These are phyloP conservation scores for Aaosphaeria pasadenensis DNA, from an alignment of 2,329 filamentous ascomycete genomes.

Conservation along the genomic window DNA sequence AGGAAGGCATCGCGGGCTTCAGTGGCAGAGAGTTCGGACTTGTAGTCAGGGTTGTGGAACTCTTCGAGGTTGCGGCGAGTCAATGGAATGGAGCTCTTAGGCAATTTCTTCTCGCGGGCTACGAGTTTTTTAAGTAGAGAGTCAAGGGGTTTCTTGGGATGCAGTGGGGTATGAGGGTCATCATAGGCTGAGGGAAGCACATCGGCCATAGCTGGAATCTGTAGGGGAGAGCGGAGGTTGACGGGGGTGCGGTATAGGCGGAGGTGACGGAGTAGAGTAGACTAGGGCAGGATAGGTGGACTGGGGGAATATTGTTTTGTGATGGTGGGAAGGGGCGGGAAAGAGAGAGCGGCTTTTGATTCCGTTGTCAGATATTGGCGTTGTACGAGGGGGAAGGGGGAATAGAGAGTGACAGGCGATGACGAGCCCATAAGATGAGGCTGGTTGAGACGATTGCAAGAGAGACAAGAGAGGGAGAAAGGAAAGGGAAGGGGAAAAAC, in stretches of 20 bases:
- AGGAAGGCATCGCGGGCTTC: slow-evolving; percentile 58
- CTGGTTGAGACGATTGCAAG: too few species aligned
- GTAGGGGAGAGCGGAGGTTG: not conserved
- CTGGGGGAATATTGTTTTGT: too few species aligned
- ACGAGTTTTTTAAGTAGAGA: slow-evolving; percentile 16
- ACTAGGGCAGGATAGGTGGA: too few species aligned
- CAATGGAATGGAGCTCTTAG: slow-evolving; percentile 22
- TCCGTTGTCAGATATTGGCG: slow-evolving; percentile 11
- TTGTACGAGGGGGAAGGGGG: too few species aligned
- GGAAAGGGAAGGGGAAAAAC: not conserved
- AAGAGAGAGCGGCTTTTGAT: slow-evolving; percentile 23
- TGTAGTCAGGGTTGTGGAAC: slow-evolving; percentile 24
- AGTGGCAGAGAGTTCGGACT: not conserved
- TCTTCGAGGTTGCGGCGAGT: slow-evolving; percentile 26
- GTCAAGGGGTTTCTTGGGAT: slow-evolving; percentile 13
- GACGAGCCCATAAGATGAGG: too few species aligned
- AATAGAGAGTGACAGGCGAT: too few species aligned
- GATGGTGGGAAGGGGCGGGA: slow-evolving; percentile 14
- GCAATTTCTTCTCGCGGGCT: slow-evolving; percentile 14
- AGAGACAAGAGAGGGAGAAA: not conserved
- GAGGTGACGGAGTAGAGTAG: not conserved
- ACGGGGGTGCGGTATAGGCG: not conserved
- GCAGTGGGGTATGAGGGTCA: slow-evolving; percentile 22
- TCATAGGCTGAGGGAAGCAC: slow-evolving; percentile 11
- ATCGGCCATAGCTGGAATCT: slow-evolving; percentile 1